Conservation (phyloP, 1,284 basidiomycete species). For the Hymenochaete sp. region DNA sequence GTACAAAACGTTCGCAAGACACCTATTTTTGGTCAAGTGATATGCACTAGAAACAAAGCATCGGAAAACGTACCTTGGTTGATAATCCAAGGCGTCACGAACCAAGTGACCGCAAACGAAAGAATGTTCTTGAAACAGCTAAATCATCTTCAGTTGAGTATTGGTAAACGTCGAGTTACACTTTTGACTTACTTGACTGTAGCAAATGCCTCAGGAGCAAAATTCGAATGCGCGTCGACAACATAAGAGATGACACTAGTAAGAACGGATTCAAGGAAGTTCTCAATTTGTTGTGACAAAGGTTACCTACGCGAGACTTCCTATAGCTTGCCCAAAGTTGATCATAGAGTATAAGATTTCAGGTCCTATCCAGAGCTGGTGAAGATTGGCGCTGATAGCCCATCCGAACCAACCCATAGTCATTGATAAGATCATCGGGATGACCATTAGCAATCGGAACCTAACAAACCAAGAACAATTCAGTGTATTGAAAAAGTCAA, state of each 20-base stretch:
- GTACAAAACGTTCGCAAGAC: slow-evolving; percentile 17
- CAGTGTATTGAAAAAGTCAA: not conserved
- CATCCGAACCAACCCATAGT: slow-evolving; percentile 21
- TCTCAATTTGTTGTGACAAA: not conserved
- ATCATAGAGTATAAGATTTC: slow-evolving; percentile 20
- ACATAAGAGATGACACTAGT: slow-evolving; percentile 19
- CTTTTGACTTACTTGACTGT: slow-evolving; percentile 9
- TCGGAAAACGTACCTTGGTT: slow-evolving; percentile 15
- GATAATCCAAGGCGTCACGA: slow-evolving; percentile 16
- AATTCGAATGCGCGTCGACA: slow-evolving; percentile 19
- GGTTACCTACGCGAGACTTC: slow-evolving; percentile 9
- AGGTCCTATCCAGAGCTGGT: slow-evolving; percentile 20
- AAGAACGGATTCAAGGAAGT: not conserved
- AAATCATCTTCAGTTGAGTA: not conserved
- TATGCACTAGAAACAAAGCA: not conserved
- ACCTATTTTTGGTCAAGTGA: slow-evolving; percentile 7
- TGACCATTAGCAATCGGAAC: slow-evolving; percentile 18
- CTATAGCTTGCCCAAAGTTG: slow-evolving; percentile 18
- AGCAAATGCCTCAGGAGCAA: slow-evolving; percentile 12
- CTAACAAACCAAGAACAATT: slow-evolving; percentile 3
- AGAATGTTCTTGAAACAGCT: slow-evolving; percentile 18
- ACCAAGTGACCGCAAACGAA: slow-evolving; percentile 18
- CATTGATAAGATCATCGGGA: slow-evolving; percentile 15
- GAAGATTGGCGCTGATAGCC: slow-evolving; percentile 18
- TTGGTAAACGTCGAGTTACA: not conserved